phyloP scores from a whole-genome alignment of 176 grass and related monocot genomes.

The Eleusine coracana region DNA sequence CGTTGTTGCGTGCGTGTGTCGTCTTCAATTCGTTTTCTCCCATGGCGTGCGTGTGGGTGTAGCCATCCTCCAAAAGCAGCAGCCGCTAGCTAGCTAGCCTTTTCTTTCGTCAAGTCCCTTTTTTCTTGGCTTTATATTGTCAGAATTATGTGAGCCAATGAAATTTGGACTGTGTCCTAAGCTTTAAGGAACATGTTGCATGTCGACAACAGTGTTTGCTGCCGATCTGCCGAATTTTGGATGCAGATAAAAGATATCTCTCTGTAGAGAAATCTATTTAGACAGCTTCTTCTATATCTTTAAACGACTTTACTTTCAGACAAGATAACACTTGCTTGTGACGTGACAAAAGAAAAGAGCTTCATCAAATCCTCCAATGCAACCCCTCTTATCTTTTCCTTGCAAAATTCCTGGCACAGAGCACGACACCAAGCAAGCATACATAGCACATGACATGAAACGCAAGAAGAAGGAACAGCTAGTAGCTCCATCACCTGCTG shows the following conservation, averaged over 20 bases:
- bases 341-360: background rate
- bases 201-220: background rate
- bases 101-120: background rate
- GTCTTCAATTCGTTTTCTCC: background rate
- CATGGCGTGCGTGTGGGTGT: background rate
- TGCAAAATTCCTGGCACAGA: background rate
- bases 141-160: background rate
- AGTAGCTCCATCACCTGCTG: background rate
- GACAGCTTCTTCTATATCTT: background rate
- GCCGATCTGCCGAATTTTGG: background rate
- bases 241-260: background rate
- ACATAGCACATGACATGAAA: background rate
- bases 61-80: slow-evolving; percentile 31
- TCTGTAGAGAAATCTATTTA: background rate
- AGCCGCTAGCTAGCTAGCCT: background rate
- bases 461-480: background rate
- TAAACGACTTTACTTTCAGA: background rate
- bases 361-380: background rate
- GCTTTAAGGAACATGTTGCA: background rate
- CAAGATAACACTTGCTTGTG: background rate
- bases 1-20: slow-evolving; percentile 1
- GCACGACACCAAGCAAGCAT: background rate
- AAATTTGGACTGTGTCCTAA: background rate
- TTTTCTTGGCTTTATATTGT: background rate
- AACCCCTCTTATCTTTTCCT: background rate